Percentiles rank a stretch among this genome's conserved stretches.
These are phyloP conservation scores for Venturia aucupariae DNA, from an alignment of 2,329 filamentous ascomycete species.

Conservation along the genomic window DNA sequence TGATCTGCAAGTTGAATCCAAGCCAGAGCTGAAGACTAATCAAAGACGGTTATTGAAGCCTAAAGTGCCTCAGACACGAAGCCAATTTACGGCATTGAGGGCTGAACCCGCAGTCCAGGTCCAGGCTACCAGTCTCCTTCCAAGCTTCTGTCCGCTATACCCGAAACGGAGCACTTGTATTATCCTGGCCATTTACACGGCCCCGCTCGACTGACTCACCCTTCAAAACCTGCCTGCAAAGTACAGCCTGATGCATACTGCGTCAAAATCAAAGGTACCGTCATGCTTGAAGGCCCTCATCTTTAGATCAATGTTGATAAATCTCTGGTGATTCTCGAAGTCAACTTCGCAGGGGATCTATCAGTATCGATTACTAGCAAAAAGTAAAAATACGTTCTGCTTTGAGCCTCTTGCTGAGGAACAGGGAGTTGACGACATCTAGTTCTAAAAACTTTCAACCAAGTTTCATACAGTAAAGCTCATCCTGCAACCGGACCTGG, in stretches of 20 bases:
- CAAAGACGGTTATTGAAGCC: neutral
- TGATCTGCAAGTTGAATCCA: neutral
- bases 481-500: conserved; percentile 15
- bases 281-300: too few species aligned
- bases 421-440: too few species aligned
- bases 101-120: too few species aligned
- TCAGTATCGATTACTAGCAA: too few species aligned
- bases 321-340: too few species aligned
- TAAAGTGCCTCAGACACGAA: neutral
- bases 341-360: too few species aligned
- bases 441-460: neutral
- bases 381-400: too few species aligned
- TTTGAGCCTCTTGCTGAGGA: too few species aligned
- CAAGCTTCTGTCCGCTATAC: neutral
- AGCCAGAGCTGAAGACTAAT: neutral
- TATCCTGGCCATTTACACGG: neutral
- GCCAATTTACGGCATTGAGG: neutral
- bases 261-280: too few species aligned
- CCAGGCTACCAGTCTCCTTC: neutral
- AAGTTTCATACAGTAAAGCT: conserved; percentile 1
- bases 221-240: neutral
- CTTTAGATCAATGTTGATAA: too few species aligned
- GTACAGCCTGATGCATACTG: neutral
- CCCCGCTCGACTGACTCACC: neutral
- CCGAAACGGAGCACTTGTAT: neutral